These are phyloP conservation scores for Gorgonomyces haynaldii DNA, from an alignment of 192 early-diverging fungal species.

Conservation along the genomic window DNA sequence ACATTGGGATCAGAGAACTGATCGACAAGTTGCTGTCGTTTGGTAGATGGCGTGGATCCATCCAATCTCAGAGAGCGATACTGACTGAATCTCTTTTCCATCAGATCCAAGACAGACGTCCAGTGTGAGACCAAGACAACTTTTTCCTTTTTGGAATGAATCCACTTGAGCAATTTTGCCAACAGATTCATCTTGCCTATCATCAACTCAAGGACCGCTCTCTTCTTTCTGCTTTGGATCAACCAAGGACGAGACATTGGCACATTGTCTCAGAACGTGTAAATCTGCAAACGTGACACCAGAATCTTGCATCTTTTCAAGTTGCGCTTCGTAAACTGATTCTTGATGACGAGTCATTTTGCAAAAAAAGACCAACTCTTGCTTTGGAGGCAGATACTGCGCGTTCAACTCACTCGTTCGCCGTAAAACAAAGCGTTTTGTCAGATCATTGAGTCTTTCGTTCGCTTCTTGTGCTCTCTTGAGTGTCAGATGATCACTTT, in stretches of 20 bases:
- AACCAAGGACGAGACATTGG: not conserved
- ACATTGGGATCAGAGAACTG: slow-evolving; percentile 19
- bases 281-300: not conserved
- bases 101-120: slow-evolving; percentile 48
- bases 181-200: too few species aligned
- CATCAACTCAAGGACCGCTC: too few species aligned
- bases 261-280: not conserved
- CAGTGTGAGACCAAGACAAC: slow-evolving; percentile 61
- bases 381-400: slow-evolving; percentile 45
- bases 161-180: too few species aligned
- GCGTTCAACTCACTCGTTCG: slow-evolving; percentile 37
- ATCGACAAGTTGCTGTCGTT: slow-evolving; percentile 35
- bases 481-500: too few species aligned
- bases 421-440: slow-evolving; percentile 39
- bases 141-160: too few species aligned
- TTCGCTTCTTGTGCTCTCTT: too few species aligned
- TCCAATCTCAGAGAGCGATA: slow-evolving; percentile 42
- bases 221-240: too few species aligned
- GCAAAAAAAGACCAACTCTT: slow-evolving; percentile 44
- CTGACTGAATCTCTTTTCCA: slow-evolving; percentile 30
- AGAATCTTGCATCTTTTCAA: not conserved
- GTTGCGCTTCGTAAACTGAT: too few species aligned
- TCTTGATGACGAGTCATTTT: slow-evolving; percentile 28
- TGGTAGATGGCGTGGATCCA: slow-evolving; percentile 29
- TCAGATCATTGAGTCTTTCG: too few species aligned